phyloP scores from a whole-genome alignment of 164 flowering plant genomes.

The Dillenia suffruticosa region DNA sequence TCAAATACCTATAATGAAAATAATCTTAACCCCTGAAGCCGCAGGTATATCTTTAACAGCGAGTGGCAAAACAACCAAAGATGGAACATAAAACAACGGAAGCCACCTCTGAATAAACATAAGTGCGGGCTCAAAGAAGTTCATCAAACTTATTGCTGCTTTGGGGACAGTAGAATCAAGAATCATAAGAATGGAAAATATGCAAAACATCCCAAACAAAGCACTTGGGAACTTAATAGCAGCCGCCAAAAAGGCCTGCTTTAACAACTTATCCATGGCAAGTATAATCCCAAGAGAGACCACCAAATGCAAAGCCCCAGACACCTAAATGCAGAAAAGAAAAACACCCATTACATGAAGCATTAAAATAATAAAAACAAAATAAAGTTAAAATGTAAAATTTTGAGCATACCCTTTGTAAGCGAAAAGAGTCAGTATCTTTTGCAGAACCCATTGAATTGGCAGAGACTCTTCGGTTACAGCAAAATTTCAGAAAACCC shows the following conservation, averaged over 20 bases:
- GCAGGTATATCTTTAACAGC: slow-evolving; percentile 89
- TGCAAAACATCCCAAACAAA: slow-evolving; percentile 92
- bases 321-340: not conserved
- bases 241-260: slow-evolving; percentile 68
- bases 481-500: slow-evolving; percentile 15
- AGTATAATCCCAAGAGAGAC: slow-evolving; percentile 81
- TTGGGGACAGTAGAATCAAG: slow-evolving; percentile 61
- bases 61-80: slow-evolving; percentile 85
- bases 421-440: slow-evolving; percentile 22
- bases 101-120: slow-evolving; percentile 96
- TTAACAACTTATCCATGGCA: slow-evolving; percentile 77
- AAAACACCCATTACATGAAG: not conserved
- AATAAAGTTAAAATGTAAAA: too few species aligned
- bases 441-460: slow-evolving; percentile 26
- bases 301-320: slow-evolving; percentile 50
- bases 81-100: slow-evolving; percentile 91
- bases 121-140: slow-evolving; percentile 84
- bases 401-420: slow-evolving; percentile 32
- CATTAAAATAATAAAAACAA: not conserved
- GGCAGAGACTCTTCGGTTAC: slow-evolving; percentile 13
- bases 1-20: slow-evolving; percentile 60
- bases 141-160: slow-evolving; percentile 61
- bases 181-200: slow-evolving; percentile 59
- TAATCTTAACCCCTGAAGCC: slow-evolving; percentile 83
- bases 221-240: slow-evolving; percentile 96